Evolutionary conservation across 257 asterid species (phyloP), one percentile per base, ranked within the genome.

Genomic region (Paulownia fortunei): DNA sequence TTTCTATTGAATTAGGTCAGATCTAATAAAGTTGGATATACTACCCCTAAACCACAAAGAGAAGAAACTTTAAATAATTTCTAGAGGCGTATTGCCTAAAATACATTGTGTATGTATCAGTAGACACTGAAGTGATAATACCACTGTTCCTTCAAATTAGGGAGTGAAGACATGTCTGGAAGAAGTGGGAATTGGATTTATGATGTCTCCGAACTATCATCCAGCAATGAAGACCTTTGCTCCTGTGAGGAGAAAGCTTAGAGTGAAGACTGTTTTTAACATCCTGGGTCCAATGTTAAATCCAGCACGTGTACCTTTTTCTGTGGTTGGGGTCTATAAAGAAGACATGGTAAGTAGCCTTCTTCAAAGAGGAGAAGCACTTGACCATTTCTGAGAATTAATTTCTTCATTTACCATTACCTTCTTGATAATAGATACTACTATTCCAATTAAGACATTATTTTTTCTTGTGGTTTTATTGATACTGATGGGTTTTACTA

Each of bases 141-240:
- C 34, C 13, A 32, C 0, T 72, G 67, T 56, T 63, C 9, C 26
- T 23, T 56, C 47, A 67, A 36, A 55, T 49, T 85, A 93, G 98
- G 96, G 87, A 32, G 89, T 94, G 13, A 82, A 62, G 66, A 82
- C 73, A 75, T 92, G 97, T 10, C 85, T 92, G 60, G 79, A 76
- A 76, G 90, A 86, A 83, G 94, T 84, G 9, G 95, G 96, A 67
- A 94, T 94, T 8, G 96, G 98, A 69, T 94, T 94, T 72, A 92
- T 92, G 97, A 92, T 94, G 97, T 85, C 97, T 34, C 95, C 98
- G 30, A 81, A 82, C 77, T 92, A 92, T 76, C 98, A 94, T 82
- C 97, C 97, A 0, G 97, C 95, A 5, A 94, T 92, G 96, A 89
- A 87, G 85, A 85, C 83, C 10, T 93, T 94, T 76, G 87, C 89